Evolutionary conservation across 495 filamentous ascomycete species (phyloP), one percentile per base, ranked within the genome.

Genomic region (Neurospora sp.): DNA sequence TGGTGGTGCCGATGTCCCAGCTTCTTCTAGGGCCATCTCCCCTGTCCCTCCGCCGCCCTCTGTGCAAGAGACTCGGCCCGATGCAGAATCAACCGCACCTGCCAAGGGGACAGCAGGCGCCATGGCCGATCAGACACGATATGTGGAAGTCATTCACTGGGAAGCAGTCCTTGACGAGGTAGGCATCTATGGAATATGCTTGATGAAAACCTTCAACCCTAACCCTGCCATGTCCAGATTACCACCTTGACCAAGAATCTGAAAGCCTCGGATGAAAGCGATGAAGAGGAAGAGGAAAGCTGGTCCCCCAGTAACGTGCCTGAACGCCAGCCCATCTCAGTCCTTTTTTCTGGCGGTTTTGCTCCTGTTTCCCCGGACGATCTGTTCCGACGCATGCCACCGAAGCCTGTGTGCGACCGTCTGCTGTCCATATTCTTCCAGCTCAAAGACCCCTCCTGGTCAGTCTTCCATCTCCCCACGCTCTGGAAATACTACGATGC

Each of bases 101-200:
- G 65, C 72, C 46, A 72, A 46, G 37, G 72, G 76, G 37, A 75
- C 74, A 9, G 75, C 74, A 10, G 80, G 79, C 35, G 78, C 79
- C 1, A 78, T 82, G 27, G 72, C 82, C 14, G 78, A 80, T 9
- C 83, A 82, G 12, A 81, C 81, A 16, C 83, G 80, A 42, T 87
- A 88, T 75, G 83, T 88, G 31, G 83, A 88, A 68, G 78, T 81
- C 38, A 80, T 81, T 3, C 81, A 86, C 73, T 88, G 85, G 86
- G 83, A 84, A 44, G 82, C 84, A 22, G 85, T 88, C 65, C 76
- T 86, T 6, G 82, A 85, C 70, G 85, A 88, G 77, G 86, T 87
- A 44, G 39, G 83, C 41, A 14, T n/a, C 39, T n/a, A 11, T 20
- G 20, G 18, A 72, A 69, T 37, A 0, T 39, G 16, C 5, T 10